Evolutionary conservation across 768 basidiomycete genomes (phyloP), one percentile per base, ranked within the genome.

Genomic region (Filobasidium wieringae): DNA sequence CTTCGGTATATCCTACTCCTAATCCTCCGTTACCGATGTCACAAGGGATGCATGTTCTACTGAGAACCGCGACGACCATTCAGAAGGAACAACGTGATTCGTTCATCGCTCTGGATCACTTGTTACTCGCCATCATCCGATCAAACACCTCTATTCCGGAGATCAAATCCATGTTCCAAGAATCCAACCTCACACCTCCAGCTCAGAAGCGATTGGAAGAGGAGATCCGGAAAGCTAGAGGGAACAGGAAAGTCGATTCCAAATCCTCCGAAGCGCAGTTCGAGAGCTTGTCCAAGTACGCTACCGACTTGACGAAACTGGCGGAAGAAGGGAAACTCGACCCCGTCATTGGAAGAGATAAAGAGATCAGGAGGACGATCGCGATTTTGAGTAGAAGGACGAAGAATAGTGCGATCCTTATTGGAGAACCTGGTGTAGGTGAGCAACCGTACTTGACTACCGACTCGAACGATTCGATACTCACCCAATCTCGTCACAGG

Each of bases 361-460:
- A 90, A 64, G 90, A 92, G 71, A 91, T 95, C 63, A 81, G 90
- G 52, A 81, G 90, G 43, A 82, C 80, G 37, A 80, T 90, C 54
- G 84, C 88, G 41, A 87, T 90, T 64, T 79, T 91, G 32, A 89
- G 87, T 63, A 56, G 76, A 31, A 47, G 92, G 69, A 95, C 90
- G 2, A 96, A 96, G 74, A 92, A 91, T 69, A 95, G 93, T 66
- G 90, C 93, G n/a, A 88, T 95, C 37, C 82, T 96, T 26, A 89
- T 97, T 65, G 92, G 91, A 61, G 89, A 88, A 74, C 74, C 73
- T 7, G 77, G 93, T 72, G 90, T 93, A 24, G 93, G 93, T 4
- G 29, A 47, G 43, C 22, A 15, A 40, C 37, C 37, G 5, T 22
- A 5, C 22, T 22, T 22, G 11, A 5, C 37, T 40, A 11, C 37